phyloP scores from a whole-genome alignment of 2,329 filamentous ascomycete species.

The Grosmannia serpens region DNA sequence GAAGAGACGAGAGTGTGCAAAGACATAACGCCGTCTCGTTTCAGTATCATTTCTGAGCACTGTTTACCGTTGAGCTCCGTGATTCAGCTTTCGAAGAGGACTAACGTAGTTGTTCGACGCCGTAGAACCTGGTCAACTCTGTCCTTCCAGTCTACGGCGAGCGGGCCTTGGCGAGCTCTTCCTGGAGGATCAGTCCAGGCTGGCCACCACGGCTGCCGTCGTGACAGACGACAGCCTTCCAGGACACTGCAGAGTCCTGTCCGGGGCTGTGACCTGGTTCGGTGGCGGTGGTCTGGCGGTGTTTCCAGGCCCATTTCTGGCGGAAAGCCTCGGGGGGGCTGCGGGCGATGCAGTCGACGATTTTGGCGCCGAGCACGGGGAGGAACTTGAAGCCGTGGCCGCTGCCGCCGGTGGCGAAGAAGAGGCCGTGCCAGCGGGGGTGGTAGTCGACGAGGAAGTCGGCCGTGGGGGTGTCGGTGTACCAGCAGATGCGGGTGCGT shows the following conservation, averaged over 20 bases:
- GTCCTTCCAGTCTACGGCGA: too few species aligned
- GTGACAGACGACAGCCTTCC: slow-evolving; percentile 33
- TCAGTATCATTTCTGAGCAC: not conserved
- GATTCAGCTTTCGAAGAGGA: too few species aligned
- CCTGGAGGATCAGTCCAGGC: slow-evolving; percentile 32
- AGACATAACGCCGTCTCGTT: not conserved
- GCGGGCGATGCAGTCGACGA: slow-evolving; percentile 43
- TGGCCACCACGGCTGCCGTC: slow-evolving; percentile 41
- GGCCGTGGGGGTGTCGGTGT: slow-evolving; percentile 59
- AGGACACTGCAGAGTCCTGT: slow-evolving; percentile 14
- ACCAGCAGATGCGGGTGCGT: slow-evolving; percentile 60
- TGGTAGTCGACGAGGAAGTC: slow-evolving; percentile 64
- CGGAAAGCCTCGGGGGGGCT: slow-evolving; percentile 37
- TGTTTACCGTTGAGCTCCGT: not conserved
- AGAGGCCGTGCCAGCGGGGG: slow-evolving; percentile 45
- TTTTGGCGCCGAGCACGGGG: slow-evolving; percentile 51
- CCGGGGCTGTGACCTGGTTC: not conserved
- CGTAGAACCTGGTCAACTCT: too few species aligned
- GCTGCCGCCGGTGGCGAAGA: slow-evolving; percentile 51
- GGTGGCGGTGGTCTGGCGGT: slow-evolving; percentile 17
- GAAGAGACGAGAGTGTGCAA: not conserved
- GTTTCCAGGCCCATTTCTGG: slow-evolving; percentile 54
- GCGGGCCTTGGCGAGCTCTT: slow-evolving; percentile 24
- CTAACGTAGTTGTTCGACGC: too few species aligned
- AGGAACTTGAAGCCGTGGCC: slow-evolving; percentile 61